These are phyloP conservation scores for Penicillium riverlandense DNA, from an alignment of 495 filamentous ascomycete genomes.

Conservation along the genomic window DNA sequence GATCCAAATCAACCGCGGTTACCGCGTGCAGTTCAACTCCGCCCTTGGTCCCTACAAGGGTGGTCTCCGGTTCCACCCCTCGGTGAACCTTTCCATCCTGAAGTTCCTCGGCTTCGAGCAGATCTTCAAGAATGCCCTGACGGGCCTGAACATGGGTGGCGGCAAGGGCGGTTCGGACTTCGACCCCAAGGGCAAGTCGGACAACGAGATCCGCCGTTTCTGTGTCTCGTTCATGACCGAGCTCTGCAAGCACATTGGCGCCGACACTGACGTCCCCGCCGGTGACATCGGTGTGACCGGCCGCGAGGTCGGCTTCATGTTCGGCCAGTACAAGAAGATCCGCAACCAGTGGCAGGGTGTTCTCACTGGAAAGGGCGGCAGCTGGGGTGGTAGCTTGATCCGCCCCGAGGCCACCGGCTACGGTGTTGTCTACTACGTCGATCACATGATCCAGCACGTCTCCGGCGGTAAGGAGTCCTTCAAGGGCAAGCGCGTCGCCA, in stretches of 20 bases:
- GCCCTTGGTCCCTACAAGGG: conserved; percentile 98
- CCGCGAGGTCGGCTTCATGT: conserved; percentile 91
- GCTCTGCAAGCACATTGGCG: conserved; percentile 90
- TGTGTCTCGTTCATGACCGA: conserved; percentile 95
- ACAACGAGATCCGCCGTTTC: conserved; percentile 96
- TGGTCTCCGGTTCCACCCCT: conserved; percentile 90
- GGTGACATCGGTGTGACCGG: conserved; percentile 90
- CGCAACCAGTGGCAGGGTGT: conserved; percentile 90
- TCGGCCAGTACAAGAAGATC: conserved; percentile 88
- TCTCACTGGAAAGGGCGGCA: conserved; percentile 88
- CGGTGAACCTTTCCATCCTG: conserved; percentile 93
- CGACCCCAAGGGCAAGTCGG: conserved; percentile 97
- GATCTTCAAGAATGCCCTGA: conserved; percentile 99
- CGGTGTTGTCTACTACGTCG: conserved; percentile 94
- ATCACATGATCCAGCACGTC: conserved; percentile 90
- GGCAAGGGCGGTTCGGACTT: conserved; percentile 99
- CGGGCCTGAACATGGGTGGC: conserved; percentile 94
- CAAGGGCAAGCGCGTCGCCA: conserved; percentile 86
- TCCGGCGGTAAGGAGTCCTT: conserved; percentile 75
- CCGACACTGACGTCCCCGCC: conserved; percentile 89
- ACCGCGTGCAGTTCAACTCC: conserved; percentile 98
- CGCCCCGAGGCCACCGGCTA: conserved; percentile 96
- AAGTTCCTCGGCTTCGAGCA: conserved; percentile 99
- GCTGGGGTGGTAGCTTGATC: conserved; percentile 91
- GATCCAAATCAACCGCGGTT: conserved; percentile 91